Conservation (phyloP, 441 rosid species). For the Capsella rubella region DNA sequence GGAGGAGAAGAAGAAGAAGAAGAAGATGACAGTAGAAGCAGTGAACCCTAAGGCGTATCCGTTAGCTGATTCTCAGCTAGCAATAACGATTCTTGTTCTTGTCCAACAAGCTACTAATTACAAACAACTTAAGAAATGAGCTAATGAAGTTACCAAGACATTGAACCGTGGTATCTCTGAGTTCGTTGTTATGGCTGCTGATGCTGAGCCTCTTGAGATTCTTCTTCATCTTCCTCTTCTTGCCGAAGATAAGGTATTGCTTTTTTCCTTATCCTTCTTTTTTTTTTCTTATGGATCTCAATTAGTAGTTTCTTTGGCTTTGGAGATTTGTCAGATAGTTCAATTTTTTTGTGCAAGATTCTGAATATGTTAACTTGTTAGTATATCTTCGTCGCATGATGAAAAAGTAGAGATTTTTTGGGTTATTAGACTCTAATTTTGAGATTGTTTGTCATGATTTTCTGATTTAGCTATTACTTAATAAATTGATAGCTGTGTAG, state of each 20-base stretch:
- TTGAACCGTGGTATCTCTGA: slow-evolving; percentile 96
- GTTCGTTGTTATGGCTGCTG: slow-evolving; percentile 95
- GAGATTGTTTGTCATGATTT: neutral
- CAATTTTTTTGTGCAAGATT: neutral
- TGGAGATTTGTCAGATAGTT: neutral
- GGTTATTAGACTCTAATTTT: neutral
- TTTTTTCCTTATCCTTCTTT: neutral
- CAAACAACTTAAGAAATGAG: slow-evolving; percentile 97
- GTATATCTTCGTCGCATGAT: neutral
- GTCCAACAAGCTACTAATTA: slow-evolving; percentile 94
- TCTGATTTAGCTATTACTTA: neutral
- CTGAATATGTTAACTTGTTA: neutral
- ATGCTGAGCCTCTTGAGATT: slow-evolving; percentile 91
- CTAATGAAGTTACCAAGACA: slow-evolving; percentile 95
- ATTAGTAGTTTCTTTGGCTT: neutral
- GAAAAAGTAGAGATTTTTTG: neutral
- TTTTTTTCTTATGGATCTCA: too few species aligned
- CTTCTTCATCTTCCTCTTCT: slow-evolving; percentile 91
- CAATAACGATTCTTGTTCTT: slow-evolving; percentile 81
- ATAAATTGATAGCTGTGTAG: neutral
- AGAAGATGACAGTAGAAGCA: slow-evolving; percentile 58
- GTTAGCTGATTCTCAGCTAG: slow-evolving; percentile 76
- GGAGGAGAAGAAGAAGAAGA: slow-evolving; percentile 16
- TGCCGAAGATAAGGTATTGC: slow-evolving; percentile 89
- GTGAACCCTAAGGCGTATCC: slow-evolving; percentile 98